Percentiles rank a stretch among this genome's conserved stretches.
These are phyloP conservation scores for Monosporascus sp. DNA, from an alignment of 2,329 filamentous ascomycete species.

Conservation along the genomic window DNA sequence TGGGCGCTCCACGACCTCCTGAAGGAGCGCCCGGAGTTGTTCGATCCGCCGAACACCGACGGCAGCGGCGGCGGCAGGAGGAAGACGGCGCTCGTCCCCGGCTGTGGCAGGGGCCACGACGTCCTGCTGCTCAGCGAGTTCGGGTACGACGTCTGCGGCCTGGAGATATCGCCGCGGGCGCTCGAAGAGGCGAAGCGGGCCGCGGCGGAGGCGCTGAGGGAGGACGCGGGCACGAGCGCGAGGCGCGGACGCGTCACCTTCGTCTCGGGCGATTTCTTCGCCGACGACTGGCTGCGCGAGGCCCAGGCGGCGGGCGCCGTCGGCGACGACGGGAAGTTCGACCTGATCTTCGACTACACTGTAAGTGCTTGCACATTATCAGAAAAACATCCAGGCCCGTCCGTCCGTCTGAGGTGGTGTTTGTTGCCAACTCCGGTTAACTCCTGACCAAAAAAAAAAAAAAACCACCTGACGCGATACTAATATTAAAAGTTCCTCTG, in stretches of 20 bases:
- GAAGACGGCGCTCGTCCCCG: conserved; percentile 67
- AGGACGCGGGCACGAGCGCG: conserved; percentile 31
- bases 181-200: conserved; percentile 38
- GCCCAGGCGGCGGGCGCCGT: conserved; percentile 34
- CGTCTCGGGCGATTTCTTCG: conserved; percentile 64
- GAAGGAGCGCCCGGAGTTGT: conserved; percentile 38
- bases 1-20: conserved; percentile 51
- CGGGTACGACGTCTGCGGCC: conserved; percentile 72
- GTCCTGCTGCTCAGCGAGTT: conserved; percentile 68
- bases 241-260: conserved; percentile 50
- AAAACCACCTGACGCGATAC: not conserved
- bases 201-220: conserved; percentile 39
- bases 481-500: conserved; percentile 50
- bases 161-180: conserved; percentile 58
- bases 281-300: conserved; percentile 48
- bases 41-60: conserved; percentile 17
- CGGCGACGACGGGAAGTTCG: conserved; percentile 46
- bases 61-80: conserved; percentile 6
- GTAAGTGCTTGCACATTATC: conserved; percentile 31
- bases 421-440: not conserved
- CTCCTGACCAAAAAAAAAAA: not conserved
- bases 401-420: no score
- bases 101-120: conserved; percentile 80
- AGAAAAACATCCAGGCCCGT: no score
- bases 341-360: conserved; percentile 62